These are phyloP conservation scores for Fibroporia radiculosa DNA, from an alignment of 768 basidiomycete species.

Conservation along the genomic window DNA sequence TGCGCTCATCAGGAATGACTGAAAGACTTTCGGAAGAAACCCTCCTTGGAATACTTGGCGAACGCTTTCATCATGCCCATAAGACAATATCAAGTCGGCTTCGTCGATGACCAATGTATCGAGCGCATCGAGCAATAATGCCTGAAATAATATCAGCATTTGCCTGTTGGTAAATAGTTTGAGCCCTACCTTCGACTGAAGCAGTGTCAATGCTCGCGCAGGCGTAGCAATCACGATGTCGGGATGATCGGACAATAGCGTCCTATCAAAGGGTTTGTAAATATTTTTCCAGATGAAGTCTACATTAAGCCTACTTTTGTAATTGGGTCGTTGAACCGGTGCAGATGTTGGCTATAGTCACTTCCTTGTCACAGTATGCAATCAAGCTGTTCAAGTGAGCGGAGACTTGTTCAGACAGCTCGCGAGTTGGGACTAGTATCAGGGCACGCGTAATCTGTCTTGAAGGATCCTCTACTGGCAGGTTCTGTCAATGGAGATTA, in stretches of 20 bases:
- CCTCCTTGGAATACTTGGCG: conserved; percentile 61
- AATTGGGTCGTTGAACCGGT: conserved; percentile 63
- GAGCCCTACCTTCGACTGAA: conserved; percentile 57
- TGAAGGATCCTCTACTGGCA: conserved; percentile 7
- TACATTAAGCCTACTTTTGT: conserved; percentile 49
- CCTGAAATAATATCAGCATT: conserved; percentile 28
- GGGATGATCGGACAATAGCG: conserved; percentile 59
- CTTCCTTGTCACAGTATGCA: conserved; percentile 72
- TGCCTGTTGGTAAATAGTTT: not conserved
- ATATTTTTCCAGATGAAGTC: not conserved
- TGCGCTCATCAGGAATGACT: conserved; percentile 94
- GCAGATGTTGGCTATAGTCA: conserved; percentile 69
- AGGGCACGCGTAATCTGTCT: conserved; percentile 60
- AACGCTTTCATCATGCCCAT: conserved; percentile 91
- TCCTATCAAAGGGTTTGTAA: conserved; percentile 22
- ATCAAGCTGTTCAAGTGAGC: conserved; percentile 56
- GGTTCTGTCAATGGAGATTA: too few relatives aligned
- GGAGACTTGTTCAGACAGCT: conserved; percentile 87
- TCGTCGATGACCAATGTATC: conserved; percentile 95
- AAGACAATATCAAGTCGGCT: conserved; percentile 93
- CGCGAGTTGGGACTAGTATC: conserved; percentile 85
- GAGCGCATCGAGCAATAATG: conserved; percentile 55
- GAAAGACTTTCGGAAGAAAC: conserved; percentile 74
- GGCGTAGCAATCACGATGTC: conserved; percentile 80
- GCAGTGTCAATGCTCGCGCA: conserved; percentile 54